A percentile compares a stretch with the other conserved stretches of the same genome.
Evolutionary conservation across 805 yeast species (phyloP).

Genomic region (Phaffomyces thermotolerans): DNA sequence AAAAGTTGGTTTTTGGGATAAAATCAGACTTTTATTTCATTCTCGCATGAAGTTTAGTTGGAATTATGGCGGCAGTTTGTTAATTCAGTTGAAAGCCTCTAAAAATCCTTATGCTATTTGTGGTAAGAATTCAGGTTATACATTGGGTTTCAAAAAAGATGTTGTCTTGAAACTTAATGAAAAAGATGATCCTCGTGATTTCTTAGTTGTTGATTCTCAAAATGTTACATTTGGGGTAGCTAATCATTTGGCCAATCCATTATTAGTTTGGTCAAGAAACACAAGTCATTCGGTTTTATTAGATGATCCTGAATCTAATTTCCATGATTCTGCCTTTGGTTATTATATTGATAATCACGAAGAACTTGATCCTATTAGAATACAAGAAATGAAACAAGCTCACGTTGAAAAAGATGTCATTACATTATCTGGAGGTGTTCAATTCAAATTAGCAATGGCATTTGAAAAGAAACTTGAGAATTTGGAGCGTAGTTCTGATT

Average conservation of each 20-base stretch:
- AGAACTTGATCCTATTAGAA: slow-evolving; percentile 13
- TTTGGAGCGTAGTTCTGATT: slow-evolving; percentile 34
- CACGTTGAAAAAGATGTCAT: slow-evolving; percentile 48
- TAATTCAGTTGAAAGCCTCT: slow-evolving; percentile 64
- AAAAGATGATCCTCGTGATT: slow-evolving; percentile 58
- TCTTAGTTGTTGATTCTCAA: slow-evolving; percentile 56
- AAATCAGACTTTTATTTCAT: slow-evolving; percentile 67
- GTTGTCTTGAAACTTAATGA: slow-evolving; percentile 57
- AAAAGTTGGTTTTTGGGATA: slow-evolving; percentile 91
- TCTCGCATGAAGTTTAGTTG: slow-evolving; percentile 54
- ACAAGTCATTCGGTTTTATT: slow-evolving; percentile 38
- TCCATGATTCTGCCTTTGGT: slow-evolving; percentile 40
- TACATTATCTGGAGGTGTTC: slow-evolving; percentile 52
- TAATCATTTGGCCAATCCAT: slow-evolving; percentile 50
- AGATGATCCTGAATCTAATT: slow-evolving; percentile 35
- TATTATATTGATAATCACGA: slow-evolving; percentile 34
- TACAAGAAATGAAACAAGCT: slow-evolving; percentile 17
- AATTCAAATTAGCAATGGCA: slow-evolving; percentile 49
- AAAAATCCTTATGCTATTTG: slow-evolving; percentile 71
- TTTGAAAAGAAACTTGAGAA: slow-evolving; percentile 39
- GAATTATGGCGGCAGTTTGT: slow-evolving; percentile 42
- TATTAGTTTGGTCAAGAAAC: slow-evolving; percentile 53
- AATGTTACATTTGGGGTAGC: slow-evolving; percentile 69
- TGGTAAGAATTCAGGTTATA: slow-evolving; percentile 66
- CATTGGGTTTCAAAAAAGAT: slow-evolving; percentile 60